phyloP scores from a whole-genome alignment of 192 early-diverging fungal species.

The Rhizophagus clarus region DNA sequence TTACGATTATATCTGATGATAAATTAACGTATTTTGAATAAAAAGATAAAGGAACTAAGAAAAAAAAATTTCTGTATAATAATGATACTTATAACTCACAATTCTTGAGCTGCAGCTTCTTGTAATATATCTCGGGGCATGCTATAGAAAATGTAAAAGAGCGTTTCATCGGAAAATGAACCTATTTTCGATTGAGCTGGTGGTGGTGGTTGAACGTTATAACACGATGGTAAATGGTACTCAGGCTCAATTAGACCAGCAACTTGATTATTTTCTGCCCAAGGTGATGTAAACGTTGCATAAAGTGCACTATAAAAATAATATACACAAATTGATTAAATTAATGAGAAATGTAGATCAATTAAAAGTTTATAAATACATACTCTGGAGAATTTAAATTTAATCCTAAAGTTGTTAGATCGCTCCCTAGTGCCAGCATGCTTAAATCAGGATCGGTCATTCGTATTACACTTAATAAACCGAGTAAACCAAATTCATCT shows the following conservation, averaged over 20 bases:
- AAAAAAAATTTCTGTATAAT: neutral
- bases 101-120: constrained; percentile 92
- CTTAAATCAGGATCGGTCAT: constrained; percentile 75
- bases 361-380: constrained; percentile 32
- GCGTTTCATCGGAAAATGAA: constrained; percentile 84
- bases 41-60: neutral
- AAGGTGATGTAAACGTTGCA: constrained; percentile 88
- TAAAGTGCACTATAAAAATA: constrained; percentile 65
- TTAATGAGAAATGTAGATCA: neutral
- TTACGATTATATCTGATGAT: constrained; percentile 68
- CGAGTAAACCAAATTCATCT: constrained; percentile 68
- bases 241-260: constrained; percentile 77
- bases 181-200: constrained; percentile 72
- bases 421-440: constrained; percentile 86
- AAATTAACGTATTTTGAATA: neutral
- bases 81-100: constrained; percentile 48
- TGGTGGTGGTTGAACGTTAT: constrained; percentile 73
- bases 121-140: constrained; percentile 92
- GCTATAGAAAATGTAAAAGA: constrained; percentile 98
- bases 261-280: constrained; percentile 71
- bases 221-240: constrained; percentile 84
- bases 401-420: constrained; percentile 85
- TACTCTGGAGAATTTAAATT: constrained; percentile 72
- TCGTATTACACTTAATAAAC: constrained; percentile 83
- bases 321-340: neutral